A percentile compares a stretch with the other conserved stretches of the same genome.
These are phyloP conservation scores for Colletotrichum plurivorum DNA, from an alignment of 2,329 filamentous ascomycete species.

Conservation along the genomic window DNA sequence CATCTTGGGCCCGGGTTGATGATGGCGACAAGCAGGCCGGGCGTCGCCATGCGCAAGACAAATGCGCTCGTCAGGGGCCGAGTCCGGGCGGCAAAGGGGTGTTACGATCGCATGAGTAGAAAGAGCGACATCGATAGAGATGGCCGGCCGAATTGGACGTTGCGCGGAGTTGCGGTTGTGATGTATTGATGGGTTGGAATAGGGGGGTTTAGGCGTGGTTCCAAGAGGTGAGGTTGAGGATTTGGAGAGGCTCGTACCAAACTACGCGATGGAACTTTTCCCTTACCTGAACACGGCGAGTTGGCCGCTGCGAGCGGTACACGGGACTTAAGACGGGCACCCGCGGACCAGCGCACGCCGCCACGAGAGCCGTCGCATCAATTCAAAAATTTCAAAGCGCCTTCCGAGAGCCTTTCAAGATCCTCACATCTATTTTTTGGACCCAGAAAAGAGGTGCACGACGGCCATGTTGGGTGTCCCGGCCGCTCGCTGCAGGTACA, in stretches of 20 bases:
- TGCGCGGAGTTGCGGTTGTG: slow-evolving; percentile 57
- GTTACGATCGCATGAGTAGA: slow-evolving; percentile 65
- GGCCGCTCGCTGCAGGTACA: slow-evolving; percentile 36
- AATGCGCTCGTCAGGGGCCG: slow-evolving; percentile 66
- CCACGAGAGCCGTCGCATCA: slow-evolving; percentile 15
- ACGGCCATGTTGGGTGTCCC: slow-evolving; percentile 25
- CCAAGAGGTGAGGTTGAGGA: slow-evolving; percentile 70
- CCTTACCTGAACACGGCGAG: slow-evolving; percentile 39
- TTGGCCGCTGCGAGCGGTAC: slow-evolving; percentile 36
- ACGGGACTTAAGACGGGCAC: slow-evolving; percentile 21
- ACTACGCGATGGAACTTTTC: slow-evolving; percentile 41
- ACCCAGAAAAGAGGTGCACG: slow-evolving; percentile 33
- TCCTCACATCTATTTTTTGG: slow-evolving; percentile 26
- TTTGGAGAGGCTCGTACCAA: slow-evolving; percentile 54
- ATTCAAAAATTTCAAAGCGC: slow-evolving; percentile 2
- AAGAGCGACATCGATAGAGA: slow-evolving; percentile 68
- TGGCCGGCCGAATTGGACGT: slow-evolving; percentile 58
- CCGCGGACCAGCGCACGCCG: background rate
- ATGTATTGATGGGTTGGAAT: slow-evolving; percentile 67
- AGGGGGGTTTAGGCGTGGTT: slow-evolving; percentile 64
- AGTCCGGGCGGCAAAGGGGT: slow-evolving; percentile 59
- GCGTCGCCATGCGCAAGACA: slow-evolving; percentile 69
- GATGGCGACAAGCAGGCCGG: slow-evolving; percentile 61
- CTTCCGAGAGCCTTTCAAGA: background rate
- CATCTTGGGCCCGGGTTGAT: slow-evolving; percentile 70